phyloP scores from a whole-genome alignment of 352 stramenopile genomes.

The Thalassiosira oceanica region DNA sequence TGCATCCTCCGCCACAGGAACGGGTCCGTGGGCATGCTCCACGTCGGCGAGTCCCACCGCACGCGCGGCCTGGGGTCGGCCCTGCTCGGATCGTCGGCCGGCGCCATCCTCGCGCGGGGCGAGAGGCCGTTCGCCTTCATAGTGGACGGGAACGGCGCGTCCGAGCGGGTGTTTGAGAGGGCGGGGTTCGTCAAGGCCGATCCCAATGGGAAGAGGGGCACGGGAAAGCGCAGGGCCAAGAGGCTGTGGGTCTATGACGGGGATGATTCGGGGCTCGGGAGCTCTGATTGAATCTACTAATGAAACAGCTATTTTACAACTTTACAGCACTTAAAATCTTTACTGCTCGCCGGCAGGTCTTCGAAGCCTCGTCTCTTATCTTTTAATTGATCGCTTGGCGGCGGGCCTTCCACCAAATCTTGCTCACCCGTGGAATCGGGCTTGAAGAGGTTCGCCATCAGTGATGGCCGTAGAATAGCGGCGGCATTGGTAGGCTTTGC shows the following conservation, averaged over 20 bases:
- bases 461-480: no score
- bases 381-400: no score
- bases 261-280: neutral
- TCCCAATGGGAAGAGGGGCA: conserved; percentile 14
- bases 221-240: conserved; percentile 23
- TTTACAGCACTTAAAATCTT: no score
- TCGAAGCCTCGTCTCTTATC: no score
- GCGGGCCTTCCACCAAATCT: no score
- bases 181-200: conserved; percentile 26
- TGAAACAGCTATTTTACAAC: no score
- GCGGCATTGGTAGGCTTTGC: no score
- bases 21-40: conserved; percentile 51
- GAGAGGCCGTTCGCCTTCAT: conserved; percentile 39
- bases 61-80: conserved; percentile 23
- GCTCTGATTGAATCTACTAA: no score
- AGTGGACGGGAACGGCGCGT: conserved; percentile 48
- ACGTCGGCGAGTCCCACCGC: conserved; percentile 41
- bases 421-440: no score
- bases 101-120: conserved; percentile 6
- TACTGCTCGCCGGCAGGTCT: no score
- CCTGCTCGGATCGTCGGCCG: conserved; percentile 29
- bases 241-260: conserved; percentile 8
- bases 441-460: no score
- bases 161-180: conserved; percentile 41
- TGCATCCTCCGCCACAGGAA: conserved; percentile 47